Conservation (phyloP, 164 flowering plant genomes). For the Vitis amurensis region DNA sequence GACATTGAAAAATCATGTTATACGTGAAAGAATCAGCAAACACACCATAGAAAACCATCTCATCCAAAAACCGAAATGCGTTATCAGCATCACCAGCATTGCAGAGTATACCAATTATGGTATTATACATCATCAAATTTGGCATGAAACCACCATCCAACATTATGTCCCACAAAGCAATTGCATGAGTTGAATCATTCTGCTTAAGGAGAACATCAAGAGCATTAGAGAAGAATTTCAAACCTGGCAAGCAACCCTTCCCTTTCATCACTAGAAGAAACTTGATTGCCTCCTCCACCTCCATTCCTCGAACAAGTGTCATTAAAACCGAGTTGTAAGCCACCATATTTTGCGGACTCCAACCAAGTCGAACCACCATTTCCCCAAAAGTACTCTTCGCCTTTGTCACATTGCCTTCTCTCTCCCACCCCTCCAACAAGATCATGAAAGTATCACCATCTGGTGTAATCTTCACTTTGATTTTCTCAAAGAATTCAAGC, state of each 20-base stretch:
- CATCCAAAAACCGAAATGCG: conserved; percentile 57
- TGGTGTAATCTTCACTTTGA: conserved; percentile 54
- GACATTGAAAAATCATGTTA: conserved; percentile 65
- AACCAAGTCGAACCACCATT: conserved; percentile 71
- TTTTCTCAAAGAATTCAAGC: conserved; percentile 50
- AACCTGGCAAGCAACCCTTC: conserved; percentile 69
- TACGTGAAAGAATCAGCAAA: conserved; percentile 73
- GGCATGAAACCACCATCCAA: conserved; percentile 62
- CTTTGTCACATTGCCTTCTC: conserved; percentile 59
- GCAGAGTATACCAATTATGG: conserved; percentile 61
- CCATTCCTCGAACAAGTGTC: conserved; percentile 53
- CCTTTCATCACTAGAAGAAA: conserved; percentile 63
- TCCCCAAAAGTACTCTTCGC: conserved; percentile 74
- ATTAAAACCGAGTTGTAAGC: conserved; percentile 69
- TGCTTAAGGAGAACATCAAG: conserved; percentile 56
- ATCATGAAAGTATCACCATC: conserved; percentile 69
- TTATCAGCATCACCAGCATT: conserved; percentile 40
- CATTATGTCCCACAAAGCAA: conserved; percentile 65
- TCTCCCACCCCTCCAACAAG: conserved; percentile 77
- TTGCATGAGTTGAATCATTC: conserved; percentile 44
- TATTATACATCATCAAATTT: conserved; percentile 63
- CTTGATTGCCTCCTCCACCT: conserved; percentile 56
- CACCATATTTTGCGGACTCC: conserved; percentile 54
- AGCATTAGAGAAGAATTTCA: conserved; percentile 74
- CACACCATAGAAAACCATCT: conserved; percentile 66